phyloP scores from a whole-genome alignment of 345 rosid genomes.

The Camelina laxa region DNA sequence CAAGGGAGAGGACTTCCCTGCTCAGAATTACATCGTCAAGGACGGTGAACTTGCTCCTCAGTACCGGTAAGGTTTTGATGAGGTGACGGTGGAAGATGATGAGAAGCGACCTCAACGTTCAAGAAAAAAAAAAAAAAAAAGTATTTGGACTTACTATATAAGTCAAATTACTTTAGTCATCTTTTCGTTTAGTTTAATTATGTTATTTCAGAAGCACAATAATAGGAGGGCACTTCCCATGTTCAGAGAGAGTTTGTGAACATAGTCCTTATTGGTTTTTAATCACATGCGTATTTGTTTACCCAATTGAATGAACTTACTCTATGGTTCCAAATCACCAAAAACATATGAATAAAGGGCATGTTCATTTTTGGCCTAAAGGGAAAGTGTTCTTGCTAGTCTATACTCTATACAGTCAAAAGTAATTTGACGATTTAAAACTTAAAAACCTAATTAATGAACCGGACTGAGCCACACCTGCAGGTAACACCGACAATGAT shows the following conservation, averaged over 20 bases:
- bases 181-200: neutral
- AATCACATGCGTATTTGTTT: neutral
- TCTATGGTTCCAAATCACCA: neutral
- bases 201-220: neutral
- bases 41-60: constrained; percentile 84
- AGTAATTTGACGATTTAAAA: neutral
- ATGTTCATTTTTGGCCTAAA: neutral
- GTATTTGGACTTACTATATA: neutral
- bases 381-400: neutral
- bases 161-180: neutral
- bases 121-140: neutral
- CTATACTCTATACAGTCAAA: too few relatives aligned
- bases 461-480: constrained; percentile 14
- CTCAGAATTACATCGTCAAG: constrained; percentile 80
- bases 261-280: neutral
- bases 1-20: constrained; percentile 87
- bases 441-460: neutral
- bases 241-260: constrained; percentile 5
- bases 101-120: constrained; percentile 5
- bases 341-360: neutral
- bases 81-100: neutral
- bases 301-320: neutral
- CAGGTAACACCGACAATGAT: constrained; percentile 22
- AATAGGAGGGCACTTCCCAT: neutral
- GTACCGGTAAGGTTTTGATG: constrained; percentile 54